phyloP scores from a whole-genome alignment of 148 eudicot genomes.

The Amaranthus cruentus region DNA sequence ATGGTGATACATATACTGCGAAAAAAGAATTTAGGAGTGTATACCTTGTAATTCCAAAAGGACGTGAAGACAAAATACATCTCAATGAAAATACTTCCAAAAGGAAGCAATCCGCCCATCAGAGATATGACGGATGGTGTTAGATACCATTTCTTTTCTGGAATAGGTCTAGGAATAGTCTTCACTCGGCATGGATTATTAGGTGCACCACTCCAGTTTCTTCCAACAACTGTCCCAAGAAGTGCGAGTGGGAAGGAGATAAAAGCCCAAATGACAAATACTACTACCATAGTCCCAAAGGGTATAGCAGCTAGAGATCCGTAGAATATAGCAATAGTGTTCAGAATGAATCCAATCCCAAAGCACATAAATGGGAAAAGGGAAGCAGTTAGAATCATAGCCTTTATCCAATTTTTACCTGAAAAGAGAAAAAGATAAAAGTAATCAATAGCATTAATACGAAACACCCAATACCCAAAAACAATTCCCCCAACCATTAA shows the following conservation, averaged over 20 bases:
- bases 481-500: not conserved
- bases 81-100: constrained; percentile 85
- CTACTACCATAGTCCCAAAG: constrained; percentile 80
- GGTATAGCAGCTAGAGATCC: constrained; percentile 87
- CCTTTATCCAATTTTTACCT: constrained; percentile 70
- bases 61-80: constrained; percentile 77
- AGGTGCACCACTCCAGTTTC: constrained; percentile 74
- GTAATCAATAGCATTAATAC: not conserved
- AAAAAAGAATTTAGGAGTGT: not conserved
- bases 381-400: constrained; percentile 73
- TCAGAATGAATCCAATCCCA: constrained; percentile 60
- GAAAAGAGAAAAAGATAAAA: constrained; percentile 8
- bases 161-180: constrained; percentile 83
- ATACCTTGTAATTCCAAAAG: constrained; percentile 87
- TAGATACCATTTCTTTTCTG: constrained; percentile 86
- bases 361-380: constrained; percentile 77
- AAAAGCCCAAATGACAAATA: constrained; percentile 78
- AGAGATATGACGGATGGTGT: constrained; percentile 71
- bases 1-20: not conserved
- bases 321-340: constrained; percentile 74
- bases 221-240: constrained; percentile 80
- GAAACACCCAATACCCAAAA: not conserved
- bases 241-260: constrained; percentile 84
- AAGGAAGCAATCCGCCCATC: constrained; percentile 83
- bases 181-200: constrained; percentile 80